Evolutionary conservation across 345 rosid genomes (phyloP), one percentile per base, ranked within the genome.

Genomic region (Hypericum androsaemum): DNA sequence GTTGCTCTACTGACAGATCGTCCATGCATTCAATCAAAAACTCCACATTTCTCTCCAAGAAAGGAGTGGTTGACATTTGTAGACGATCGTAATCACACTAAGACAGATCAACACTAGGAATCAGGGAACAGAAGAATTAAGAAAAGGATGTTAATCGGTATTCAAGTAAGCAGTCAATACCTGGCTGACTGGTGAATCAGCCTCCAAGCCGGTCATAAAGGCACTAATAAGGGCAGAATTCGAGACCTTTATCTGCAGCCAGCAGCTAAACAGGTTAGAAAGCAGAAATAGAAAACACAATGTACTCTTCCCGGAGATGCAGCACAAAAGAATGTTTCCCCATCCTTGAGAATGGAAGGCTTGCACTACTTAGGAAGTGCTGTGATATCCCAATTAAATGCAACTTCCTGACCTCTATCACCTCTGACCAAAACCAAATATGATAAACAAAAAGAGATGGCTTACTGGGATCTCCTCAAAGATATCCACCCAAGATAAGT

Each of bases 401-500:
- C n/a, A n/a, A n/a, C n/a, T n/a, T n/a, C n/a, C n/a, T n/a, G n/a
- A n/a, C n/a, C n/a, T n/a, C n/a, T n/a, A n/a, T n/a, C n/a, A 22
- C 32, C 32, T 22, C 32, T 22, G 32, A 22, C 32, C 32, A 22
- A 22, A 22, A 22, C 32, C 32, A 22, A 22, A 1, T 22, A 22
- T 22, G 32, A 22, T 22, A 22, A 22, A 4, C 1, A 1, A 22
- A 22, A 22, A 22, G 32, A 22, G 49, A 57, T 65, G 35, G 58
- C 95, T 82, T 84, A 94, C 99, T 10, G 99, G 99, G 52, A 94
- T 94, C 67, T 94, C 99, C 66, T 94, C 99, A 62, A 94, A 94
- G 54, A 94, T 88, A 74, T 88, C 97, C 78, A 84, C 89, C 99
- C 99, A 94, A 28, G 99, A 83, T 75, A 94, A 80, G 67, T 86